Conservation (phyloP, 2,329 filamentous ascomycete species). For the Mariannaea elegans region DNA sequence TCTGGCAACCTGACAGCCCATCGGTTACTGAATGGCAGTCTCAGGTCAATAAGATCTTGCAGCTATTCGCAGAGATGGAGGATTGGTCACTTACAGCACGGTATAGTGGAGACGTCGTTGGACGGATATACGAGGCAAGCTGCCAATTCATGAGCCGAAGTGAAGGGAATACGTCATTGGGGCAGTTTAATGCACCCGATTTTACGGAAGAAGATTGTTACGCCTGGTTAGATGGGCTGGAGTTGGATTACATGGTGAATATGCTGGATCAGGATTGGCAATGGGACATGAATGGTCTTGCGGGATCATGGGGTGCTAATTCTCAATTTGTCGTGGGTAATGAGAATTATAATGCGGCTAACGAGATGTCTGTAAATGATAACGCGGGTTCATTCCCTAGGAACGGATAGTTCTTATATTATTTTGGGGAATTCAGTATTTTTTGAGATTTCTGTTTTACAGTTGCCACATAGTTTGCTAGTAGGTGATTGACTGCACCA, state of each 20-base stretch:
- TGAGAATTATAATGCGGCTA: too few species aligned
- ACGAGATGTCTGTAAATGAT: too few species aligned
- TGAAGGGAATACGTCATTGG: slow-evolving; percentile 66
- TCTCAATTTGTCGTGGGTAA: too few species aligned
- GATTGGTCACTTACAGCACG: slow-evolving; percentile 71
- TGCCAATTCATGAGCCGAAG: slow-evolving; percentile 9
- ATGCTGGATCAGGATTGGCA: slow-evolving; percentile 63
- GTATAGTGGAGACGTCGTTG: slow-evolving; percentile 69
- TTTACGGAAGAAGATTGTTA: slow-evolving; percentile 55
- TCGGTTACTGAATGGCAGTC: slow-evolving; percentile 62
- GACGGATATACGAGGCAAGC: slow-evolving; percentile 69
- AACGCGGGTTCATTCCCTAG: too few species aligned
- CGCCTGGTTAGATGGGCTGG: slow-evolving; percentile 61
- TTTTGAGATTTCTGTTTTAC: too few species aligned
- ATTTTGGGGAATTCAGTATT: too few species aligned
- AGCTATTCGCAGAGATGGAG: slow-evolving; percentile 70
- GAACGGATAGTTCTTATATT: too few species aligned
- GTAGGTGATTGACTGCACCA: too few species aligned
- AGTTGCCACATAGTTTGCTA: too few species aligned
- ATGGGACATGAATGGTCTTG: slow-evolving; percentile 63
- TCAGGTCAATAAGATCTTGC: slow-evolving; percentile 66
- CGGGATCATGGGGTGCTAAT: too few species aligned
- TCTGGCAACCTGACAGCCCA: slow-evolving; percentile 68
- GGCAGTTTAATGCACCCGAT: too few species aligned
- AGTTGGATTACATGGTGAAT: slow-evolving; percentile 60